Evolutionary conservation across 1,139 yeast genomes (phyloP).

Genomic region (Suhomyces bribrorum): DNA sequence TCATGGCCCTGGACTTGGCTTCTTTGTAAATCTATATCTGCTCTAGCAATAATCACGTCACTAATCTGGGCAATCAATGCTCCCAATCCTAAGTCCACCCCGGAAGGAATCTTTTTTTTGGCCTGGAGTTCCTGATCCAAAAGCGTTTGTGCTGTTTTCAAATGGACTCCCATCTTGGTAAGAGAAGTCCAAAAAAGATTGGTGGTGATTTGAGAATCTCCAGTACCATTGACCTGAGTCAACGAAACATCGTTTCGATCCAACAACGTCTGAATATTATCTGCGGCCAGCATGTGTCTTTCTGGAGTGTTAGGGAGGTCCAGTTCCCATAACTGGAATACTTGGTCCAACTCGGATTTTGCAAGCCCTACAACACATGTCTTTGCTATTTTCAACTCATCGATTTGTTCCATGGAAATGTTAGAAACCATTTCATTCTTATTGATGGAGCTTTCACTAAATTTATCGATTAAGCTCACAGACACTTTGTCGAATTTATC

Average conservation of each 20-base stretch:
- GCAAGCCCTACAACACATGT: slow-evolving; percentile 26
- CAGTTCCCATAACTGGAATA: slow-evolving; percentile 29
- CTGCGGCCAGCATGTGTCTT: slow-evolving; percentile 42
- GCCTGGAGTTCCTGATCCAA: slow-evolving; percentile 23
- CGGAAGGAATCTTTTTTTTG: slow-evolving; percentile 21
- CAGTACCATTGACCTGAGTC: slow-evolving; percentile 14
- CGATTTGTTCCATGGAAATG: slow-evolving; percentile 24
- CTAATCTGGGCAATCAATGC: slow-evolving; percentile 42
- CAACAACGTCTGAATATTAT: slow-evolving; percentile 44
- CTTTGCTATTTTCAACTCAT: slow-evolving; percentile 28
- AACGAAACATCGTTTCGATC: slow-evolving; percentile 35
- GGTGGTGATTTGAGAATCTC: slow-evolving; percentile 10
- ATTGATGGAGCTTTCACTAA: slow-evolving; percentile 22
- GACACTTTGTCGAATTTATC: slow-evolving; percentile 24
- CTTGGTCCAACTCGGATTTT: slow-evolving; percentile 16
- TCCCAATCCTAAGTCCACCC: slow-evolving; percentile 33
- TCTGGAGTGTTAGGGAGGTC: slow-evolving; percentile 33
- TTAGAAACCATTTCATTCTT: slow-evolving; percentile 30
- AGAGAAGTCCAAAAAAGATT: slow-evolving; percentile 40
- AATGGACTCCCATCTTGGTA: slow-evolving; percentile 35
- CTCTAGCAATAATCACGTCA: slow-evolving; percentile 48
- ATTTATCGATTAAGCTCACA: slow-evolving; percentile 23
- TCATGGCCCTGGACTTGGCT: slow-evolving; percentile 31
- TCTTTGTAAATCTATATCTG: slow-evolving; percentile 57
- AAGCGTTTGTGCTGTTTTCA: slow-evolving; percentile 42